These are phyloP conservation scores for Gillenia trifoliata DNA, from an alignment of 306 rosid genomes.

Conservation along the genomic window DNA sequence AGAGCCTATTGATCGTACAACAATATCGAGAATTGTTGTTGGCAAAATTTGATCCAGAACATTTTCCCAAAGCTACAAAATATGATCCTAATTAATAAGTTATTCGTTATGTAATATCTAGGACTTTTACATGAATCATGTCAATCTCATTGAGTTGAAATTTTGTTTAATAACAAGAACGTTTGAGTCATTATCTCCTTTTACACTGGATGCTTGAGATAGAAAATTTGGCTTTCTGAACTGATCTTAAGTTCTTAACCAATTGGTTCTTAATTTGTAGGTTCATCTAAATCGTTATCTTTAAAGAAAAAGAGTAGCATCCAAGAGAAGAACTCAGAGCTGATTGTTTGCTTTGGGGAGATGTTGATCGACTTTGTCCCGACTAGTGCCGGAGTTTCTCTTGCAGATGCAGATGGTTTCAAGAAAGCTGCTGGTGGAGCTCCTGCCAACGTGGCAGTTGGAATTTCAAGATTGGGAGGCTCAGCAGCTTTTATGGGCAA, in stretches of 20 bases:
- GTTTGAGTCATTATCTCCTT: background rate
- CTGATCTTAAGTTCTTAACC: background rate
- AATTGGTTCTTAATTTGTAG: slow-evolving; percentile 21
- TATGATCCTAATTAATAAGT: no score
- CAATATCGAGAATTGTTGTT: no score
- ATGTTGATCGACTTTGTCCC: slow-evolving; percentile 73
- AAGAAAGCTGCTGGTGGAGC: slow-evolving; percentile 90
- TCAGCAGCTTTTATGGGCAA: slow-evolving; percentile 79
- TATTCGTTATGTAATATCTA: background rate
- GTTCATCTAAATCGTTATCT: slow-evolving; percentile 13
- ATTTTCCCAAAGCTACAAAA: background rate
- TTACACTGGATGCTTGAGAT: background rate
- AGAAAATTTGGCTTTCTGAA: background rate
- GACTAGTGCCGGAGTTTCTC: slow-evolving; percentile 65
- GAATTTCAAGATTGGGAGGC: slow-evolving; percentile 73
- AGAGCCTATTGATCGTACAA: no score
- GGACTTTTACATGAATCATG: no score
- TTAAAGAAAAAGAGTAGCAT: background rate
- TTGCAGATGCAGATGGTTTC: slow-evolving; percentile 79
- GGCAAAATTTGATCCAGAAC: no score
- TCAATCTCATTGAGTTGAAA: no score
- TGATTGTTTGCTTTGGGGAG: slow-evolving; percentile 69
- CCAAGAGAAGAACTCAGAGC: slow-evolving; percentile 17
- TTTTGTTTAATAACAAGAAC: background rate
- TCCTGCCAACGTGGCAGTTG: slow-evolving; percentile 95